Evolutionary conservation across 2,329 filamentous ascomycete genomes (phyloP), one percentile per base, ranked within the genome.

Genomic region (Drechslerella coelobrocha): DNA sequence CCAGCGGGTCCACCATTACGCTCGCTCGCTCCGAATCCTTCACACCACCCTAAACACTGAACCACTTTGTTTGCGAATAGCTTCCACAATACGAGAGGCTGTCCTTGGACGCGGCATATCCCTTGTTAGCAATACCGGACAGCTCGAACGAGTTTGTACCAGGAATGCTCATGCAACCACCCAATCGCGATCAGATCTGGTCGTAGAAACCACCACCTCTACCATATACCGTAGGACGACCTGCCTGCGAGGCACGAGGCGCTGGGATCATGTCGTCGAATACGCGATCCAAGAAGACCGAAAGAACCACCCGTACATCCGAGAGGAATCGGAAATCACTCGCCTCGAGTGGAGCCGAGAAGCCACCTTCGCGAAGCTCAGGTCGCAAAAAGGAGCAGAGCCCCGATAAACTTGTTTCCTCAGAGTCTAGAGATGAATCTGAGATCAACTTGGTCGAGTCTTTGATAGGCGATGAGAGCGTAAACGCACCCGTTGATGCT

Each of bases 121-220:
- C 39, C 31, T 50, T 56, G 9, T 56, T 19, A 51, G 26, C 17
- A 24, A 7, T 6, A 60, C 50, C 45, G 17, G 17, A 2, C 26
- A 41, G 29, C 43, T 60, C 41, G 45, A n/a, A 39, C 60, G 19
- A 51, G 63, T 50, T 63, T 55, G 57, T 61, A 34, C 47, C 47
- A 69, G 65, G 65, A 69, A 69, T 69, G 65, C 65, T 69, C 52
- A 57, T 69, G 52, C 57, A 69, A 52, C 65, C 65, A 69, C 59
- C 65, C 59, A 69, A 69, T 62, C 65, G 65, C 65, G 65, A 69
- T 61, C 65, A 57, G 52, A 69, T 62, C 57, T 69, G 65, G 57
- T 61, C 65, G 65, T 69, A 69, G 52, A 62, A 48, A 23, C 52
- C 41, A 51, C 27, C 51, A 45, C 31, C 31, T 17, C 52, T 24